Base-by-base conservation (phyloP, 352 stramenopile species). In the Aphanomyces stellatus region DNA sequence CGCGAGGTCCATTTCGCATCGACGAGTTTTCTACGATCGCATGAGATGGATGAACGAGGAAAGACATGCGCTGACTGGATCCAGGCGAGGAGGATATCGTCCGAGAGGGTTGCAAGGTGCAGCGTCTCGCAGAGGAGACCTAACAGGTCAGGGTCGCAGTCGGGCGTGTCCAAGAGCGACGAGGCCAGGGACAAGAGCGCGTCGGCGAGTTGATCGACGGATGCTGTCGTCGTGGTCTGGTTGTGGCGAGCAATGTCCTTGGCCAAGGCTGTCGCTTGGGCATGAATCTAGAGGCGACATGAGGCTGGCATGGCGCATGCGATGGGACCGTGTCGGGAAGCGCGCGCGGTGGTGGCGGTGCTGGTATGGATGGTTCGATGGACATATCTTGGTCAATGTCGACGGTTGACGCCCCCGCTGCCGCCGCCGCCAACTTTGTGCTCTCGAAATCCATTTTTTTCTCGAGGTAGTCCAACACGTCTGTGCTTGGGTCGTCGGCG, bases 11-110 rank as follows among this genome's bases (percentile, higher is more conserved):
- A 64, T 24, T 64, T 43, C 11, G 55, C 55, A 3, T 64, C 55
- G 31, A 64, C 8, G 17, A 64, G 55, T 17, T 64, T 64, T 15
- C 55, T 64, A 64, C 17, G 22, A 8, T 27, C 4, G 22, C 46
- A 53, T 22, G 46, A 28, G 7, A 10, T 11, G 24, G 17, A 53
- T 53, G 46, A 11, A 13, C 8, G 46, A 28, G 46, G 22, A 59
- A 10, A 57, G n/a, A 24, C 4, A 22, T 27, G 25, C 4, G 28
- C 37, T 10, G 25, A 64, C 55, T 30, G 5, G 55, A 22, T 34
- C 19, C 49, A 35, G 7, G 43, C 34, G n/a, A 64, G 33, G 10
- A 37, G 6, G 37, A 34, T 24, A 17, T 64, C 55, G 55, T 64
- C 55, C 0, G 37, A 24, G 22, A 64, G 55, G 19, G n/a, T 11